A percentile compares a stretch with the other conserved stretches of the same genome.
Conservation (phyloP, 768 basidiomycete genomes). For the Mycena albidolilacea region DNA sequence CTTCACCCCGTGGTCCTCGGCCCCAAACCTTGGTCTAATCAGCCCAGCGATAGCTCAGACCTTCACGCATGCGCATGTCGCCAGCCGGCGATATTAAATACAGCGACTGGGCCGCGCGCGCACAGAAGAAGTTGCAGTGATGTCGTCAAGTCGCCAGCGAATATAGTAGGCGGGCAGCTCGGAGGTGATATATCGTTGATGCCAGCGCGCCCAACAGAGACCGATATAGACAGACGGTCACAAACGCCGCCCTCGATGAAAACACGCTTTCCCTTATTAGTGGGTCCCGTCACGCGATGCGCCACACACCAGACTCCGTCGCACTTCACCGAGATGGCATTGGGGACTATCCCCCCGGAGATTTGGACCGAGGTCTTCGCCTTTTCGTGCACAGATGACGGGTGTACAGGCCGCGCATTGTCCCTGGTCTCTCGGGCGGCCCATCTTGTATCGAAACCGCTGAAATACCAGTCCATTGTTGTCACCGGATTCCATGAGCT, state of each 20-base stretch:
- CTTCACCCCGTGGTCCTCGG: too few relatives aligned
- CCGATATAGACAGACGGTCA: not conserved
- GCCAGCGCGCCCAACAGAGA: too few relatives aligned
- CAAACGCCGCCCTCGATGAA: not conserved
- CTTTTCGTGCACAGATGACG: slow-evolving; percentile 22
- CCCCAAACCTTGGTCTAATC: too few relatives aligned
- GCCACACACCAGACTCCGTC: too few relatives aligned
- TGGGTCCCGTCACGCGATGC: not conserved
- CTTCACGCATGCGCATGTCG: not conserved
- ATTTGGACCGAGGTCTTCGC: slow-evolving; percentile 20
- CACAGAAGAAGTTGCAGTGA: too few relatives aligned
- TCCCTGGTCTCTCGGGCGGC: slow-evolving; percentile 10
- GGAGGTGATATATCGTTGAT: not conserved
- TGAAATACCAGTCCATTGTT: slow-evolving; percentile 29
- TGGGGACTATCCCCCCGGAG: not conserved
- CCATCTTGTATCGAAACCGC: slow-evolving; percentile 16
- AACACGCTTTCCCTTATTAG: not conserved
- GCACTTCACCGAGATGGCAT: slow-evolving; percentile 1
- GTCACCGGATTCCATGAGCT: slow-evolving; percentile 11
- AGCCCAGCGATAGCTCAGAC: not conserved
- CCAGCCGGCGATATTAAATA: not conserved
- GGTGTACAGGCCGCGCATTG: slow-evolving; percentile 14
- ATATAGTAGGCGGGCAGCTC: too few relatives aligned
- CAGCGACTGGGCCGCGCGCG: too few relatives aligned
- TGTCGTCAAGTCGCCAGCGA: too few relatives aligned